Evolutionary conservation across 352 stramenopile species (phyloP).

Genomic region (Lagenidium sp.): DNA sequence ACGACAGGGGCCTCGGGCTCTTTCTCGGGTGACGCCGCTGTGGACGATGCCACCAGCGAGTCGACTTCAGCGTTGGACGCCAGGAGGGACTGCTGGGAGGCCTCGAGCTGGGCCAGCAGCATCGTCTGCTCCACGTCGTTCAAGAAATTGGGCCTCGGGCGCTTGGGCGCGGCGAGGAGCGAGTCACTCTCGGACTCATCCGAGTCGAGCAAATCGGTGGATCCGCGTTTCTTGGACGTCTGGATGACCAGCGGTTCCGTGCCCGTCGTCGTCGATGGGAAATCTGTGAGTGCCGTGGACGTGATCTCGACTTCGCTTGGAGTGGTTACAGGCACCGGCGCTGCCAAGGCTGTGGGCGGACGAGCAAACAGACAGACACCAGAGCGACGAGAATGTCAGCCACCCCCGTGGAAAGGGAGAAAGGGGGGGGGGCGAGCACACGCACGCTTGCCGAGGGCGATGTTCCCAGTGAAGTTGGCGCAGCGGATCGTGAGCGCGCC

Average conservation of each 20-base stretch:
- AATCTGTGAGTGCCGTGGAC: too few relatives aligned
- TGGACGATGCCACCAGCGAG: too few relatives aligned
- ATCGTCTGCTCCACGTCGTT: constrained; percentile 50
- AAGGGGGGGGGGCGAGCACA: neutral
- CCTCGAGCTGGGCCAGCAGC: constrained; percentile 41
- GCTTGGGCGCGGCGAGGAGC: constrained; percentile 34
- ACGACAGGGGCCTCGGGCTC: neutral
- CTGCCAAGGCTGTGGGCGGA: too few relatives aligned
- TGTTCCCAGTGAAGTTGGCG: constrained; percentile 55
- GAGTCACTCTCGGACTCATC: constrained; percentile 17
- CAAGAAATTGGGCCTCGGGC: constrained; percentile 45
- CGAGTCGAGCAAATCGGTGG: constrained; percentile 20
- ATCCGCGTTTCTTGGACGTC: constrained; percentile 44
- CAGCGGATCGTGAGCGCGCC: constrained; percentile 64
- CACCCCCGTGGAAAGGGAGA: too few relatives aligned
- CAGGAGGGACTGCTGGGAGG: constrained; percentile 13
- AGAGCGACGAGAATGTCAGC: too few relatives aligned
- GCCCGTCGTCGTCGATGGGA: constrained; percentile 2
- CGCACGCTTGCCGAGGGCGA: constrained; percentile 53
- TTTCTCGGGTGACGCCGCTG: constrained; percentile 6
- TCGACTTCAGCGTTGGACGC: constrained; percentile 1
- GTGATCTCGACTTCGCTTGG: too few relatives aligned
- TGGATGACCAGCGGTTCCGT: constrained; percentile 10
- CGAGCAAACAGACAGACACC: neutral
- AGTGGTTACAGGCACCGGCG: too few relatives aligned